These are phyloP conservation scores for Leccinum subrobustum DNA, from an alignment of 1,284 basidiomycete species.

Conservation along the genomic window DNA sequence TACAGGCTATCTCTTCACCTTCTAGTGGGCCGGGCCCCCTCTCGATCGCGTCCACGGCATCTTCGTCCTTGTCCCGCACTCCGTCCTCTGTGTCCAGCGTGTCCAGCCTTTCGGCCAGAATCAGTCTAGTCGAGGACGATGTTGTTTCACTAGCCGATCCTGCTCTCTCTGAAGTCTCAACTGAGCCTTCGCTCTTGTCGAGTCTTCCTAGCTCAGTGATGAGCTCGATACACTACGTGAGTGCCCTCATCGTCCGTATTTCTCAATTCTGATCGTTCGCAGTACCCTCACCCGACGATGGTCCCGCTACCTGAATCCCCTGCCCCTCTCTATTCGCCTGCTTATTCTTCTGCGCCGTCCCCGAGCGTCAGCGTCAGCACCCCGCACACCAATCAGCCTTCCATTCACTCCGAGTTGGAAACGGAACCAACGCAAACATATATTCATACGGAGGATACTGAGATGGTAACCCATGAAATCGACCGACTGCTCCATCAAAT, in stretches of 20 bases:
- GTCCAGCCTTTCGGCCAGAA: slow-evolving; percentile 39
- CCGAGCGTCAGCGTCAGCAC: slow-evolving; percentile 61
- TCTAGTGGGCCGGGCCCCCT: slow-evolving; percentile 31
- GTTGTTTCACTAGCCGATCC: slow-evolving; percentile 31
- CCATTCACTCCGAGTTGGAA: slow-evolving; percentile 52
- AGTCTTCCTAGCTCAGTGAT: slow-evolving; percentile 24
- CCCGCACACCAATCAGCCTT: slow-evolving; percentile 57
- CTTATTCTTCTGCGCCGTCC: slow-evolving; percentile 37
- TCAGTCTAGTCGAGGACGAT: slow-evolving; percentile 33
- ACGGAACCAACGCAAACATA: slow-evolving; percentile 40
- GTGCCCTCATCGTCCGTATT: slow-evolving; percentile 28
- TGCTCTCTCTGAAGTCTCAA: slow-evolving; percentile 36
- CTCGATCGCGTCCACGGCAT: slow-evolving; percentile 26
- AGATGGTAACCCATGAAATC: slow-evolving; percentile 59
- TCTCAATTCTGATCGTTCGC: slow-evolving; percentile 2
- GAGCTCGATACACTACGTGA: slow-evolving; percentile 34
- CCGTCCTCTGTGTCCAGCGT: slow-evolving; percentile 37
- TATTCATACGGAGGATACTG: slow-evolving; percentile 28
- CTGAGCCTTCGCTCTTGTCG: slow-evolving; percentile 57
- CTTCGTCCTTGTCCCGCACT: slow-evolving; percentile 41
- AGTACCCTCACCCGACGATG: slow-evolving; percentile 31
- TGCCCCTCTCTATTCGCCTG: slow-evolving; percentile 33
- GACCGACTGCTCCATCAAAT: slow-evolving; percentile 64
- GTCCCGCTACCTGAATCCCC: slow-evolving; percentile 38
- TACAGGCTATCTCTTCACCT: slow-evolving; percentile 24